Percentiles rank a stretch among this genome's conserved stretches.
These are phyloP conservation scores for Tetraselmis striata DNA, from an alignment of 139 green algal genomes.

Conservation along the genomic window DNA sequence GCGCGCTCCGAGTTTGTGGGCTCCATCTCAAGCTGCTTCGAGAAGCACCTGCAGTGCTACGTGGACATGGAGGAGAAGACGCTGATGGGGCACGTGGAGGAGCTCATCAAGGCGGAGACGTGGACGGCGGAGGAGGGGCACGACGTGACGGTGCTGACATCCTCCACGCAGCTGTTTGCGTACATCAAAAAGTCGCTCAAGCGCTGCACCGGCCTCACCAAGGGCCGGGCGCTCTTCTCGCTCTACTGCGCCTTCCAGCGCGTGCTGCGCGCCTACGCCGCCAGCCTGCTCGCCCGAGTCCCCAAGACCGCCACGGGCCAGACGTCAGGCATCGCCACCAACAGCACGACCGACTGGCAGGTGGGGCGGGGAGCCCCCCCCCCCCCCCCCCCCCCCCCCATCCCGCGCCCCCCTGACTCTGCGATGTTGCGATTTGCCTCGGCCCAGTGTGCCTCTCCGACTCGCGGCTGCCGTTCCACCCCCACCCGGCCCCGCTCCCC, in stretches of 20 bases:
- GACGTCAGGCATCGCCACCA: constrained; percentile 25
- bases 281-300: constrained; percentile 60
- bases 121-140: constrained; percentile 65
- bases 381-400: too few relatives aligned
- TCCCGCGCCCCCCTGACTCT: too few relatives aligned
- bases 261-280: constrained; percentile 69
- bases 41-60: constrained; percentile 68
- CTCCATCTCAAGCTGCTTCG: constrained; percentile 67
- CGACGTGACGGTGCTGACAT: constrained; percentile 13
- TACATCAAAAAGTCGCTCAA: constrained; percentile 75
- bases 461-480: too few relatives aligned
- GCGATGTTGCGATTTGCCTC: too few relatives aligned
- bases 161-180: constrained; percentile 60
- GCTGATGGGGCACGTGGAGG: constrained; percentile 61
- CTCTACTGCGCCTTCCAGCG: constrained; percentile 45
- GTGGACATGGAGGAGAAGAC: constrained; percentile 67
- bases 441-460: too few relatives aligned
- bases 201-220: constrained; percentile 64
- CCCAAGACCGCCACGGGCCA: constrained; percentile 59
- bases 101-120: constrained; percentile 69
- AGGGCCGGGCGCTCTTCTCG: constrained; percentile 63
- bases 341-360: constrained; percentile 57
- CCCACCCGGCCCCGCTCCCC: too few relatives aligned
- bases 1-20: constrained; percentile 59
- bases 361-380: too few relatives aligned